Conservation (phyloP, 2,329 filamentous ascomycete species). For the Penicillium sp. region DNA sequence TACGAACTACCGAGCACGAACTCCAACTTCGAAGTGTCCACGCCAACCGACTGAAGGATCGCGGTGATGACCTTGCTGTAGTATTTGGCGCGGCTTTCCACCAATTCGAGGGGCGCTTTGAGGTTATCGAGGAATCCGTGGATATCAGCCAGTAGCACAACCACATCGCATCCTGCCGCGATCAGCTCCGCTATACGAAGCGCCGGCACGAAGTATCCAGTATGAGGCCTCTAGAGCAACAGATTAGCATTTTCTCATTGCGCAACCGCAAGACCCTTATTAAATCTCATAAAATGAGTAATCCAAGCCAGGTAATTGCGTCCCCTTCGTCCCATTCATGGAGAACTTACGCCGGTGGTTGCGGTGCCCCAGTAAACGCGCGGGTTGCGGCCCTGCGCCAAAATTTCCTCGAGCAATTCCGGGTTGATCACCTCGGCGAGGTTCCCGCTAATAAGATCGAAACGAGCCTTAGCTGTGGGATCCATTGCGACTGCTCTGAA, state of each 20-base stretch:
- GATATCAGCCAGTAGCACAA: constrained; percentile 63
- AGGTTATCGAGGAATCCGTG: constrained; percentile 50
- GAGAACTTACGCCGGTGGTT: neutral
- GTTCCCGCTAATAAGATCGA: constrained; percentile 61
- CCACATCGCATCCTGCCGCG: constrained; percentile 74
- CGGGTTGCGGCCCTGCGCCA: constrained; percentile 25
- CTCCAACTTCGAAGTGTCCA: constrained; percentile 69
- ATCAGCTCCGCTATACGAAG: constrained; percentile 75
- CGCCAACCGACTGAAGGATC: constrained; percentile 69
- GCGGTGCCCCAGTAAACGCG: constrained; percentile 45
- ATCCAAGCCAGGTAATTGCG: too few species aligned
- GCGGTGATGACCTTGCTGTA: constrained; percentile 72
- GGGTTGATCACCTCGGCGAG: constrained; percentile 75
- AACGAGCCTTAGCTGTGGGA: too few species aligned
- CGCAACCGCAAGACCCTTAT: too few species aligned
- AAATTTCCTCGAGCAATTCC: constrained; percentile 40
- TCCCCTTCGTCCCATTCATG: too few species aligned
- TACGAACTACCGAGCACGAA: constrained; percentile 83
- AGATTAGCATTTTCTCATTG: too few species aligned
- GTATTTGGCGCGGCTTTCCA: constrained; percentile 74
- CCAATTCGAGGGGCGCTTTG: constrained; percentile 82
- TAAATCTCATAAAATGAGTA: too few species aligned
- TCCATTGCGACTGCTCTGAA: too few species aligned
- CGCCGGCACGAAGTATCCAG: constrained; percentile 56
- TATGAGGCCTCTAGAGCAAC: constrained; percentile 31